Evolutionary conservation across 768 basidiomycete genomes (phyloP), one percentile per base, ranked within the genome.

Genomic region (Tylopilus sp.): DNA sequence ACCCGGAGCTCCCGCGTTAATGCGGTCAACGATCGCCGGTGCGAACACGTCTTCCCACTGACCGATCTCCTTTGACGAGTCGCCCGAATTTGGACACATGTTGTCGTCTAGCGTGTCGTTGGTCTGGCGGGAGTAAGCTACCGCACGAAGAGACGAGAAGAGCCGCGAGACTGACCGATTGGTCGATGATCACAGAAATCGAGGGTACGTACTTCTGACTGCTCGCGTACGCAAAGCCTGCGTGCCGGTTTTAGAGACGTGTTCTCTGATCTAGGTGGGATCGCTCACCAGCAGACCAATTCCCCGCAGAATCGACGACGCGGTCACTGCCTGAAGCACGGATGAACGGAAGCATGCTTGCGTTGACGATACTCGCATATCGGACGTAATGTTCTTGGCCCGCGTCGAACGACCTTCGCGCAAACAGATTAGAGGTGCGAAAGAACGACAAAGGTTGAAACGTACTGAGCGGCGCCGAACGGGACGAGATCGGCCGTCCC

Each of bases 91-190:
- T 10, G 84, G 83, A 55, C 88, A 89, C 77, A 82, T 79, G 21
- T 66, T 67, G 52, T 86, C 77, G 53, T 87, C 81, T 17, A 91
- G 74, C 0, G 88, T 88, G 60, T 85, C 72, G 55, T 90, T 88
- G 19, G 68, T 58, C 78, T 79, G 38, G 14, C 6, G 8, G 13
- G 33, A 24, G 30, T 56, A 19, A 51, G 54, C 50, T 22, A 4
- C 4, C 5, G 11, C n/a, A 30, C 2, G 6, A 33, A 33, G 24
- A 19, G 6, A 3, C 12, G 16, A 11, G 21, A 43, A 16, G 3
- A 28, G 21, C 8, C n/a, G 22, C 8, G 25, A 34, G 48, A 63
- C 76, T 45, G 49, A 84, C 86, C 38, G 67, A 64, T 69, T 86
- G 80, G 10, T 77, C 63, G 2, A 89, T 54, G 33, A 86, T 74